Evolutionary conservation across 768 basidiomycete species (phyloP), one percentile per base, ranked within the genome.

Genomic region (Suillus americanus): DNA sequence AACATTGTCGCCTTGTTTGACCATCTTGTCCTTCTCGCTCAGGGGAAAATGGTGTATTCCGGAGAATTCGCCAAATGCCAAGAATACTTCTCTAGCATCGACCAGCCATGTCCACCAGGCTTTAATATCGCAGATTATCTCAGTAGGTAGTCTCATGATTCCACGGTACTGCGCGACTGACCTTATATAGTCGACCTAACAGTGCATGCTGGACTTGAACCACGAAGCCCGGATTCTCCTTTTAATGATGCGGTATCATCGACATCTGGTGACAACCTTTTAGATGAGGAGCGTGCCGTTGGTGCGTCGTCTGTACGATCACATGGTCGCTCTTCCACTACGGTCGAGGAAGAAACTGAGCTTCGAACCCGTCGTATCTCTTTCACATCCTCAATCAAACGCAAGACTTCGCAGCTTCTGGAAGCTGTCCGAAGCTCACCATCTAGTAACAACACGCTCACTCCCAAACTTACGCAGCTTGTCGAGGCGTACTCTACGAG

Each of bases 51-150:
- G 9, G 89, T 96, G 6, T 97, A 95, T 77, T 90, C 91, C 3
- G 95, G 95, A 14, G 89, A 89, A 67, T 86, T 89, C 38, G 74
- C 79, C 0, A 86, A 84, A 65, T 94, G 93, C 72, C 90, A 75
- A 38, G 85, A 85, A 2, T 95, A 97, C 77, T 92, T 99, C 65
- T 82, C 85, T 35, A 80, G 80, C 6, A 88, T 95, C 57, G 95
- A 91, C 1, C 84, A 88, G 64, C 86, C 89, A 0, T 99, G 97
- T 72, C 97, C 97, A 6, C 81, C 88, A 12, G 97, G 97, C 0
- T 99, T 95, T 76, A 99, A 99, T 73, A 92, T 99, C 67, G 97
- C 97, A 0, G 97, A 99, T 78, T 98, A 88, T 77, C 79, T 99
- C 63, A 98, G 95, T 96, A 73, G 62, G 91, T 84, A 48, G 45